These are phyloP conservation scores for Hanseniaspora vineae DNA, from an alignment of 805 yeast genomes.

Conservation along the genomic window DNA sequence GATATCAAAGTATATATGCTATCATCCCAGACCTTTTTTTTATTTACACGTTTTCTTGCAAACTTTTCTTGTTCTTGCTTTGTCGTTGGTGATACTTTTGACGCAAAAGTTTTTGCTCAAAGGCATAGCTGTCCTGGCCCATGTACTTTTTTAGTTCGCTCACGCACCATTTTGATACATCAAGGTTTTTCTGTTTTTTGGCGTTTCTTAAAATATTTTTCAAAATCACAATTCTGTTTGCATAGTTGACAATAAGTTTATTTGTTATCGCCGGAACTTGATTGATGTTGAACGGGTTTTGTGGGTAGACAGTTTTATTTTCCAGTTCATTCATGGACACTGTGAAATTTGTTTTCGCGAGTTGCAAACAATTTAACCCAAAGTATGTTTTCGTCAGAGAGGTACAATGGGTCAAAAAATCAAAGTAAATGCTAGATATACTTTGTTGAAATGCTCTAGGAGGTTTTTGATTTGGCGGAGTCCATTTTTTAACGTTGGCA, in stretches of 20 bases:
- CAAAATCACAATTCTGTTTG: conserved; percentile 13
- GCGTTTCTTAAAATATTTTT: conserved; percentile 16
- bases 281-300: conserved; percentile 9
- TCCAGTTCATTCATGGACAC: conserved; percentile 3
- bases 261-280: conserved; percentile 13
- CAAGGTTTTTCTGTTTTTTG: conserved; percentile 8
- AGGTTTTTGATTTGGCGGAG: background rate
- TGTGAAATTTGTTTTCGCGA: conserved; percentile 13
- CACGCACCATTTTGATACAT: conserved; percentile 18
- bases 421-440: background rate
- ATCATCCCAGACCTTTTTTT: background rate
- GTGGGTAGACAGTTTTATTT: background rate
- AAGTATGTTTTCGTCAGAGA: conserved; percentile 7
- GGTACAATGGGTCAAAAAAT: background rate
- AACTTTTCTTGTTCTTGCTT: background rate
- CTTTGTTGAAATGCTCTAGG: background rate
- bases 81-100: background rate
- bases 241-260: conserved; percentile 11
- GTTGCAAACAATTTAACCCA: conserved; percentile 8
- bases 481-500: background rate
- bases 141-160: conserved; percentile 9
- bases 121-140: background rate
- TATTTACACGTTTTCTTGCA: background rate
- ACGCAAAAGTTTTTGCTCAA: background rate
- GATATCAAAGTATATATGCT: background rate